Evolutionary conservation across 2,329 filamentous ascomycete species (phyloP), one percentile per base, ranked within the genome.

Genomic region (Claviceps paspali): DNA sequence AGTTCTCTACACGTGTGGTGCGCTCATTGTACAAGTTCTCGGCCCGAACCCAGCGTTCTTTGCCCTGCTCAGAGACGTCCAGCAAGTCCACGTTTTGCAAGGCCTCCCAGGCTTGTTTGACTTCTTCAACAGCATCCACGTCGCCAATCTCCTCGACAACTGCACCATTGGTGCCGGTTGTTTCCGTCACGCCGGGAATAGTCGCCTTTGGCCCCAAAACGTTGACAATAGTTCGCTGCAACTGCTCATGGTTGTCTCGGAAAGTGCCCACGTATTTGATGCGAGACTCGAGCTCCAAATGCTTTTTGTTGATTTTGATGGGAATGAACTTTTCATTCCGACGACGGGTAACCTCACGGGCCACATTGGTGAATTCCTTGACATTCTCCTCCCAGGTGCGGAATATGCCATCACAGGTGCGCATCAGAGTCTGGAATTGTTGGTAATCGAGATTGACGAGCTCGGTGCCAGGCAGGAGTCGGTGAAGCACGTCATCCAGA

Each of bases 251-350:
- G 52, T 96, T 95, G 51, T 88, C 82, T 19, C 91, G 78, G 65
- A 99, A 99, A 15, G 83, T 94, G 50, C 78, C 76, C 45, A 99
- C 86, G 56, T 98, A 98, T 51, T 83, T 86, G 47, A 99, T 68
- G 30, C 91, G 78, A 44, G 91, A 80, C 58, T 96, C 86, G 19
- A 91, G 82, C 55, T 88, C 82, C 28, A 76, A 79, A 55, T 98
- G 91, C 49, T 83, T 81, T 43, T 86, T 82, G 45, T 70, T 74
- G 55, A 98, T 87, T 64, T 96, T 96, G 66, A 99, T 96, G 4
- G 88, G 87, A 45, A 98, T 95, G 57, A 98, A 98, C 56, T 93
- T 94, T 58, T 96, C 92, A 52, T 94, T 92, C 48, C 91, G 76
- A 49, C 87, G 81, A 45, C 88, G 76, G 3, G 85, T 95, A 6